Evolutionary conservation across 257 asterid species (phyloP), one percentile per base, ranked within the genome.

Genomic region (Striga asiatica): DNA sequence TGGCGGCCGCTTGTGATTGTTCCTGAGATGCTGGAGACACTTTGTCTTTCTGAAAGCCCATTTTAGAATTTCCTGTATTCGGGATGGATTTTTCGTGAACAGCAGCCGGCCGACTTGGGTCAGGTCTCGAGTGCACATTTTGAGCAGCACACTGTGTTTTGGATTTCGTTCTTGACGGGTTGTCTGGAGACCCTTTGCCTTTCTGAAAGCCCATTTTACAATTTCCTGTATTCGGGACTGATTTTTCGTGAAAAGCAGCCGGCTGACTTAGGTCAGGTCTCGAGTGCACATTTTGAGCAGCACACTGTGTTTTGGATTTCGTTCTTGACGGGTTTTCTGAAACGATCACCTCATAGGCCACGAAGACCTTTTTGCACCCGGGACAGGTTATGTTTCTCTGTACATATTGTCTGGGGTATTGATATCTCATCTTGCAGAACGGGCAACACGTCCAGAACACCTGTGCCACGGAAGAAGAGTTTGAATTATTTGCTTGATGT

Each of bases 361-460:
- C 35, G 54, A 71, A 81, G 6, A 14, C 6, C 75, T 62, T 71
- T 10, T 8, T 0, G 71, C 89, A 81, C 3, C 14, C 35, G 34
- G 29, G 54, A 61, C 89, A 81, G 49, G 43, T 35, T 62, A 78
- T 45, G 42, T 32, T 9, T 66, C 6, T 69, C 56, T 61, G 55
- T 23, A 71, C 11, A 61, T 5, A 50, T 37, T 58, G 18, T 50
- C 68, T 64, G 8, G 2, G 65, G 52, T 68, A 75, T 73, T 68
- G 76, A 69, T 51, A 66, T 34, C 41, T 74, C 10, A 13, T 11
- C 7, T 29, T 31, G 65, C 84, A 78, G 60, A 9, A 76, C 2
- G 81, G 81, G 64, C 91, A 81, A 8, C 43, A 11, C 17, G 88
- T 77, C 81, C 84, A 80, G 81, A 78, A 76, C n/a, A 50, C 67